A percentile compares a stretch with the other conserved stretches of the same genome.
Evolutionary conservation across 257 asterid genomes (phyloP).

Genomic region (Primulina huaijiensis): DNA sequence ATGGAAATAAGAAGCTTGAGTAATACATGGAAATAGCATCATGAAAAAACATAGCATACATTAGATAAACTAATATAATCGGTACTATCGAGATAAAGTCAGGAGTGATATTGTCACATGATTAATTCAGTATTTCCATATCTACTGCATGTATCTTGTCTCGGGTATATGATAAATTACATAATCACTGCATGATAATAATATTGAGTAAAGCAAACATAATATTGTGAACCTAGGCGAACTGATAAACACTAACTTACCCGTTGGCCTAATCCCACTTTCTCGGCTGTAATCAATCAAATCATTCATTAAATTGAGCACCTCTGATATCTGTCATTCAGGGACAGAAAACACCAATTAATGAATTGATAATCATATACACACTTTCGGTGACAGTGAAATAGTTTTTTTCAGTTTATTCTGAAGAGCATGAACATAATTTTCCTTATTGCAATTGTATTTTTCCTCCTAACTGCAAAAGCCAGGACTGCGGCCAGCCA

Average conservation of each 20-base stretch:
- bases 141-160: neutral
- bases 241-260: constrained; percentile 3
- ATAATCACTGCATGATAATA: neutral
- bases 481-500: neutral
- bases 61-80: neutral
- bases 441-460: neutral
- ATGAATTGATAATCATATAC: neutral
- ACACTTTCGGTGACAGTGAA: neutral
- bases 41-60: neutral
- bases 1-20: neutral
- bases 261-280: constrained; percentile 11
- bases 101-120: neutral
- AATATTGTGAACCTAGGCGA: neutral
- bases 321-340: constrained; percentile 32
- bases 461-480: neutral
- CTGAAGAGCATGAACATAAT: neutral
- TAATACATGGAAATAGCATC: neutral
- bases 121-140: neutral
- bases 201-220: neutral
- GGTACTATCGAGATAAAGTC: neutral
- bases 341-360: constrained; percentile 1
- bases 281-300: constrained; percentile 28
- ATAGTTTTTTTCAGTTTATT: neutral
- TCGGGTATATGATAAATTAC: neutral
- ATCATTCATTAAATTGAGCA: constrained; percentile 29